phyloP scores from a whole-genome alignment of 2,329 filamentous ascomycete genomes.

The Fusarium xyrophilum region DNA sequence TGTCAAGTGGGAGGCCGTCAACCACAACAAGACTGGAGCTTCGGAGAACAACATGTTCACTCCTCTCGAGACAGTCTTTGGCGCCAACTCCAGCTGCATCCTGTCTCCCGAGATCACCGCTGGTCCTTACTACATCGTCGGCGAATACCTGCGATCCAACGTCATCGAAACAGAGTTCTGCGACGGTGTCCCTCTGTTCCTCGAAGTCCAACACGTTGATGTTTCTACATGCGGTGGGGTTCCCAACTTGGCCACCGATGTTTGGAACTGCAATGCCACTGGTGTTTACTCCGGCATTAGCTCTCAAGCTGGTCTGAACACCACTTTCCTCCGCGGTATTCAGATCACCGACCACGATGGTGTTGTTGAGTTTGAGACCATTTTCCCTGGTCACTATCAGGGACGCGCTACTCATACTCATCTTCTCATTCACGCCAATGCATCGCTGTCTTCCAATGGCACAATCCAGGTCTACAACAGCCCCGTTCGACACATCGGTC shows the following conservation, averaged over 20 bases:
- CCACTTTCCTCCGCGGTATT: conserved; percentile 8
- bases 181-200: conserved; percentile 1
- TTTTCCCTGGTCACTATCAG: conserved; percentile 6
- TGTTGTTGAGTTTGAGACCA: conserved; percentile 8
- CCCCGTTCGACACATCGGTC: conserved; percentile 5
- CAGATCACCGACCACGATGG: conserved; percentile 9
- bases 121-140: background rate
- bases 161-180: conserved; percentile 2
- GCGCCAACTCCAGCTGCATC: conserved; percentile 12
- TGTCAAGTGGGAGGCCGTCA: conserved; percentile 1
- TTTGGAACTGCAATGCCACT: conserved; percentile 15
- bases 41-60: background rate
- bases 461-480: conserved; percentile 12
- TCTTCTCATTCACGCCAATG: conserved; percentile 3
- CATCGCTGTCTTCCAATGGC: conserved; percentile 1
- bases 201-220: conserved; percentile 15
- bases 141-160: conserved; percentile 10
- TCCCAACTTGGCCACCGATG: background rate
- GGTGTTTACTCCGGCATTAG: conserved; percentile 7
- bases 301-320: conserved; percentile 1
- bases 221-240: background rate
- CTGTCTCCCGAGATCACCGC: background rate
- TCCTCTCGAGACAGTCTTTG: conserved; percentile 1
- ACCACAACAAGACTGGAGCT: conserved; percentile 3
- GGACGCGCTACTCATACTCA: conserved; percentile 1